These are phyloP conservation scores for Trifolium dubium DNA, from an alignment of 306 rosid species.

Conservation along the genomic window DNA sequence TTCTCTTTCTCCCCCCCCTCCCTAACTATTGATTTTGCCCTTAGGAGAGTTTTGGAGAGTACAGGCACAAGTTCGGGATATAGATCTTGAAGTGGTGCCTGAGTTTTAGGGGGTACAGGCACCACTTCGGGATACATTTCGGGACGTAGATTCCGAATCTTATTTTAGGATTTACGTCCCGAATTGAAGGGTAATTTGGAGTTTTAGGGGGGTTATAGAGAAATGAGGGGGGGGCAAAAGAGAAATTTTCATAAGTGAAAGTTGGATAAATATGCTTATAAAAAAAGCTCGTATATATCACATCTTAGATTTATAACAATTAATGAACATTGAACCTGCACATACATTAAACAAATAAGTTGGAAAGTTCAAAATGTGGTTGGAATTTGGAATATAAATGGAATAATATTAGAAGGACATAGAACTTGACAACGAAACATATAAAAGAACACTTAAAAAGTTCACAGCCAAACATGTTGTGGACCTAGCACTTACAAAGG, in stretches of 20 bases:
- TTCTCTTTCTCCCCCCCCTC: too few species aligned
- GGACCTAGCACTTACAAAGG: slow-evolving; percentile 31
- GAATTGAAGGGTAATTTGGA: too few species aligned
- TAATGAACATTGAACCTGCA: slow-evolving; percentile 26
- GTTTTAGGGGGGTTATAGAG: too few species aligned
- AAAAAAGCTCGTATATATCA: not conserved
- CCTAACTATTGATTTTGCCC: too few species aligned
- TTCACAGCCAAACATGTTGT: not conserved
- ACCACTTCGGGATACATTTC: too few species aligned
- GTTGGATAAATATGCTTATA: slow-evolving; percentile 34
- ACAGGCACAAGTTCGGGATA: too few species aligned
- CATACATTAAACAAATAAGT: slow-evolving; percentile 25
- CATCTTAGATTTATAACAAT: slow-evolving; percentile 10
- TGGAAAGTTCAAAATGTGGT: slow-evolving; percentile 42
- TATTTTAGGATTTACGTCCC: too few species aligned
- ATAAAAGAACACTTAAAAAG: not conserved
- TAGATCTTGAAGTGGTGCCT: too few species aligned
- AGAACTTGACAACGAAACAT: not conserved
- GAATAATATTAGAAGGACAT: slow-evolving; percentile 17
- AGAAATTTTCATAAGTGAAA: slow-evolving; percentile 2
- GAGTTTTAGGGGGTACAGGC: too few species aligned
- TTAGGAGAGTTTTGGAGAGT: too few species aligned
- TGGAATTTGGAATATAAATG: slow-evolving; percentile 34
- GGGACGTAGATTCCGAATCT: too few species aligned
- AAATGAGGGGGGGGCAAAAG: too few species aligned